Conservation (phyloP, 1,139 yeast genomes). For the Suhomyces taliae region DNA sequence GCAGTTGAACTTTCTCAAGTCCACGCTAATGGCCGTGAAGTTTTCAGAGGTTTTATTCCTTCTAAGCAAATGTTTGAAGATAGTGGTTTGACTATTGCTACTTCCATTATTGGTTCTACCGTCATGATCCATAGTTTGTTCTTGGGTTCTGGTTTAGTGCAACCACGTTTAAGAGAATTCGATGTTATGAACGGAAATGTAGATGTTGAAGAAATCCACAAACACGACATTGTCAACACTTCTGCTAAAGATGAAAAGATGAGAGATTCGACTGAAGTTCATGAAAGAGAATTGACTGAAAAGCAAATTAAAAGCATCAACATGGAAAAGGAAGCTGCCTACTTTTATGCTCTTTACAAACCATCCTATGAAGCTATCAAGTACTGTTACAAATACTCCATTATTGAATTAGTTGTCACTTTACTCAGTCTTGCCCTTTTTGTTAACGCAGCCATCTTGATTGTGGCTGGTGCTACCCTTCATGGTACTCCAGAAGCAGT, state of each 20-base stretch:
- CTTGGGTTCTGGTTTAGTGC: slow-evolving; percentile 73
- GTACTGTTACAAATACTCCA: slow-evolving; percentile 64
- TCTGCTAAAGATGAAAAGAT: slow-evolving; percentile 1
- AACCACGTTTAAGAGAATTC: slow-evolving; percentile 65
- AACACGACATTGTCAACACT: background rate
- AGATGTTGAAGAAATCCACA: slow-evolving; percentile 21
- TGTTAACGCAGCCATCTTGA: slow-evolving; percentile 71
- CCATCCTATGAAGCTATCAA: slow-evolving; percentile 69
- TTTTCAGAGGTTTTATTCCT: slow-evolving; percentile 74
- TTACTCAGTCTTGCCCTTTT: slow-evolving; percentile 71
- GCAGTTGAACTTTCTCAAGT: slow-evolving; percentile 64
- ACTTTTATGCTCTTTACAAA: slow-evolving; percentile 42
- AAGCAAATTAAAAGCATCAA: slow-evolving; percentile 13
- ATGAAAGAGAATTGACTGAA: slow-evolving; percentile 13
- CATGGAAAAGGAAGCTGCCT: slow-evolving; percentile 14
- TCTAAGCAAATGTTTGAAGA: slow-evolving; percentile 61
- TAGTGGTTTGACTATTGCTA: slow-evolving; percentile 68
- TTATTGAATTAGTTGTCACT: slow-evolving; percentile 63
- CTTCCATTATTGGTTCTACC: slow-evolving; percentile 79
- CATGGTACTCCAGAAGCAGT: slow-evolving; percentile 59
- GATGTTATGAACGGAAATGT: slow-evolving; percentile 51
- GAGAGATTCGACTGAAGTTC: background rate
- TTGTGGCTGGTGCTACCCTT: slow-evolving; percentile 72
- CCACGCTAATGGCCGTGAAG: slow-evolving; percentile 45
- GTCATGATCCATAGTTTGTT: slow-evolving; percentile 82